Evolutionary conservation across 176 grass and related monocot species (phyloP).

Genomic region (Aegilops longissima): DNA sequence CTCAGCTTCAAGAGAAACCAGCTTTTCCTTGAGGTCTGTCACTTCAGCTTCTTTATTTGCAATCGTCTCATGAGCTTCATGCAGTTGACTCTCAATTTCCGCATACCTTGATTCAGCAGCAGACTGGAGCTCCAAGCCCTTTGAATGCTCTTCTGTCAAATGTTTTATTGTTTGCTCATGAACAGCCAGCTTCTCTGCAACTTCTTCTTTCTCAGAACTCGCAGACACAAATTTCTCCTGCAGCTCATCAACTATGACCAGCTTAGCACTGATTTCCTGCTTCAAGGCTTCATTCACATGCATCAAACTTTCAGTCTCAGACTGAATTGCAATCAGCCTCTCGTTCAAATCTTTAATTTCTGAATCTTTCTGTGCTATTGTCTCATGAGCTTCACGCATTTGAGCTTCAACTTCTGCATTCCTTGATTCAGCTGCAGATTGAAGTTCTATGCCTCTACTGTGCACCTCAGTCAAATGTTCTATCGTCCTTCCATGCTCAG

Average conservation of each 20-base stretch:
- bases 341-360: constrained; percentile 68
- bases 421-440: constrained; percentile 48
- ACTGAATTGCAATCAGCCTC: constrained; percentile 66
- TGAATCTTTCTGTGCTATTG: constrained; percentile 46
- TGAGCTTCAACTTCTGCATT: constrained; percentile 54
- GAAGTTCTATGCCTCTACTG: constrained; percentile 51
- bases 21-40: constrained; percentile 41
- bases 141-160: constrained; percentile 49
- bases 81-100: constrained; percentile 45
- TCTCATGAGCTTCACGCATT: constrained; percentile 48
- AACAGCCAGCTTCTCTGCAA: constrained; percentile 35
- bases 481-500: constrained; percentile 47
- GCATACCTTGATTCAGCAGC: constrained; percentile 35
- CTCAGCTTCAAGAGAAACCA: constrained; percentile 49
- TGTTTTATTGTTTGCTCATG: constrained; percentile 44
- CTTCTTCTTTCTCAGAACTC: constrained; percentile 51
- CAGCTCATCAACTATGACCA: constrained; percentile 49
- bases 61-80: constrained; percentile 36
- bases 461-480: constrained; percentile 54
- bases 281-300: constrained; percentile 61
- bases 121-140: constrained; percentile 48
- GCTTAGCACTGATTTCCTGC: constrained; percentile 45
- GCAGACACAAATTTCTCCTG: constrained; percentile 38
- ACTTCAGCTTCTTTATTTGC: constrained; percentile 47
- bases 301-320: constrained; percentile 45